Evolutionary conservation across 1,284 basidiomycete species (phyloP).

Genomic region (Meripilus lineatus): DNA sequence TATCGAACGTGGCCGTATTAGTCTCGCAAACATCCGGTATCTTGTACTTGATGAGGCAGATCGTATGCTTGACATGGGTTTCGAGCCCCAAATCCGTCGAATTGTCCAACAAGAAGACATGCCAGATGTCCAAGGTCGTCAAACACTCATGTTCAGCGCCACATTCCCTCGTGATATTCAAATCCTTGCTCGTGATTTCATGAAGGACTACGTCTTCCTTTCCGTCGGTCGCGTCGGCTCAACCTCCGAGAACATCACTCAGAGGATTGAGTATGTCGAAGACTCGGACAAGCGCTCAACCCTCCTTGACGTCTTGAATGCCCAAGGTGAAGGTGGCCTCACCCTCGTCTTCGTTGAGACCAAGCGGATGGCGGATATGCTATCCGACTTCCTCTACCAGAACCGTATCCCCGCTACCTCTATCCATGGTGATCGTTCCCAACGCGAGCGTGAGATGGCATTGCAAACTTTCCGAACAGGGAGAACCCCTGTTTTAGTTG

Average conservation of each 20-base stretch:
- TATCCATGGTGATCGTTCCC: slow-evolving; percentile 97
- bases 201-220: slow-evolving; percentile 97
- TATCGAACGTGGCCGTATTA: slow-evolving; percentile 97
- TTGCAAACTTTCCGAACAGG: slow-evolving; percentile 95
- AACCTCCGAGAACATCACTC: slow-evolving; percentile 99
- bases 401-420: slow-evolving; percentile 90
- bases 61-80: slow-evolving; percentile 99
- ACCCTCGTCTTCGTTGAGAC: slow-evolving; percentile 99
- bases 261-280: slow-evolving; percentile 98
- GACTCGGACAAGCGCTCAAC: slow-evolving; percentile 97
- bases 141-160: slow-evolving; percentile 99
- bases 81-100: slow-evolving; percentile 98
- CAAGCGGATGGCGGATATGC: slow-evolving; percentile 98
- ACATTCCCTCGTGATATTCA: slow-evolving; percentile 99
- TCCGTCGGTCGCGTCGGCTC: slow-evolving; percentile 98
- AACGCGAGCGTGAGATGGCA: slow-evolving; percentile 96
- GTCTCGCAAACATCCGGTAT: slow-evolving; percentile 94
- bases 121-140: slow-evolving; percentile 88
- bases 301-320: slow-evolving; percentile 89
- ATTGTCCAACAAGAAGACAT: slow-evolving; percentile 99
- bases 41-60: slow-evolving; percentile 99
- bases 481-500: slow-evolving; percentile 94
- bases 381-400: slow-evolving; percentile 92
- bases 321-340: slow-evolving; percentile 71
- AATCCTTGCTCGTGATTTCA: slow-evolving; percentile 92